Conservation (phyloP, 495 filamentous ascomycete species). For the Neurospora tetrasperma region DNA sequence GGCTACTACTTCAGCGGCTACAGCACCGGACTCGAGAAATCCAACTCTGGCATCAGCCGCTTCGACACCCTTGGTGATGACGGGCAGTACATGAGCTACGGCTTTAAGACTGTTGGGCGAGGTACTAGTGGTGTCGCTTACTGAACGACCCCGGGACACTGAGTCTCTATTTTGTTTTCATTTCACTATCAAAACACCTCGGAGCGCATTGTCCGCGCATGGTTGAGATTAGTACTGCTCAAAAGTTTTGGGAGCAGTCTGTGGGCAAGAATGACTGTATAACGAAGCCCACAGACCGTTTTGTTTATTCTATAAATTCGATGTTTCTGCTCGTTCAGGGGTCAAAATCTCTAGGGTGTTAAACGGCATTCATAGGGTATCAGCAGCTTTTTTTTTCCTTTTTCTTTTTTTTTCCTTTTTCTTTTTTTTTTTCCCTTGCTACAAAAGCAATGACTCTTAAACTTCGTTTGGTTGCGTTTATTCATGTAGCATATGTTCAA, state of each 20-base stretch:
- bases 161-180: not conserved
- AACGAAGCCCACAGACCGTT: not conserved
- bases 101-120: conserved; percentile 41
- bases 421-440: not conserved
- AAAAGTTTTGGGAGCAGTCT: not conserved
- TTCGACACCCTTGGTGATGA: conserved; percentile 56
- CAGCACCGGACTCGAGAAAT: conserved; percentile 47
- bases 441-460: not conserved
- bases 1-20: conserved; percentile 86
- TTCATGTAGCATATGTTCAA: not conserved
- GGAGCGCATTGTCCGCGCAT: not conserved
- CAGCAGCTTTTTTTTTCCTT: not conserved
- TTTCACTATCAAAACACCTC: not conserved
- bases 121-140: conserved; percentile 26
- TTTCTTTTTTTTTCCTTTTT: not conserved
- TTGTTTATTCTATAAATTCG: not conserved
- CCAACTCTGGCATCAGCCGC: conserved; percentile 50
- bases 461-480: not conserved
- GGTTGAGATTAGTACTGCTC: not conserved
- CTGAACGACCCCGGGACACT: conserved; percentile 3
- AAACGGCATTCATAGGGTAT: not conserved
- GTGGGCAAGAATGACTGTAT: not conserved
- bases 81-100: conserved; percentile 37
- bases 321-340: not conserved
- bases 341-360: not conserved